Percentiles rank a stretch among this genome's conserved stretches.
Conservation (phyloP, 2,329 filamentous ascomycete genomes). For the Cercospora sesami region DNA sequence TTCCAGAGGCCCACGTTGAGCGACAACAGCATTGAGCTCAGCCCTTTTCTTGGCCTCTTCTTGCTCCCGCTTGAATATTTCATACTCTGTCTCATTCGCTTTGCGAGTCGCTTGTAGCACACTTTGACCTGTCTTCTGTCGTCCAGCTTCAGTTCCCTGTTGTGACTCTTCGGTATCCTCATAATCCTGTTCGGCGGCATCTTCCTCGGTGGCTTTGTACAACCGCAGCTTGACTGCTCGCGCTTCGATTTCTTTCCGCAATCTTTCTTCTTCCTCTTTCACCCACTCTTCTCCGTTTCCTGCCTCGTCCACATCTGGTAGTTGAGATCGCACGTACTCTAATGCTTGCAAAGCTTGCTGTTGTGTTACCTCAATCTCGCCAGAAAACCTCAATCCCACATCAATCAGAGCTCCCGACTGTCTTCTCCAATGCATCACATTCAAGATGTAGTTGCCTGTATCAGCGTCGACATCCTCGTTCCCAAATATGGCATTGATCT, state of each 20-base stretch:
- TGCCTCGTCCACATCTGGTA: slow-evolving; percentile 40
- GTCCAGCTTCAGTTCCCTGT: slow-evolving; percentile 32
- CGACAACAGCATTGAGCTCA: slow-evolving; percentile 26
- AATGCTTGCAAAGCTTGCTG: slow-evolving; percentile 37
- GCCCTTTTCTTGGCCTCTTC: slow-evolving; percentile 25
- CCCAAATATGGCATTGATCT: slow-evolving; percentile 38
- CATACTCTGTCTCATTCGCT: slow-evolving; percentile 34
- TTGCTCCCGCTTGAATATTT: slow-evolving; percentile 32
- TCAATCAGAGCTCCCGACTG: slow-evolving; percentile 42
- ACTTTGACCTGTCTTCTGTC: slow-evolving; percentile 33
- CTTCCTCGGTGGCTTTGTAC: slow-evolving; percentile 35
- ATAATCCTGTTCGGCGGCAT: slow-evolving; percentile 18
- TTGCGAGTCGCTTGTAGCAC: slow-evolving; percentile 32
- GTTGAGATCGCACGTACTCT: slow-evolving; percentile 36
- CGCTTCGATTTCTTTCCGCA: slow-evolving; percentile 35
- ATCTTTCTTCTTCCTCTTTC: slow-evolving; percentile 37
- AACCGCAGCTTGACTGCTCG: slow-evolving; percentile 39
- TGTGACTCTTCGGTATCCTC: slow-evolving; percentile 25
- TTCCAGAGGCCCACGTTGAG: slow-evolving; percentile 35
- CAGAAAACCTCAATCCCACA: slow-evolving; percentile 37
- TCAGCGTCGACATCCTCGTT: slow-evolving; percentile 34
- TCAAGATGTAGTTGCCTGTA: slow-evolving; percentile 41
- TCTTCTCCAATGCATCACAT: slow-evolving; percentile 41
- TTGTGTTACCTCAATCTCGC: slow-evolving; percentile 27
- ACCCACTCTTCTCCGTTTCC: slow-evolving; percentile 38